phyloP scores from a whole-genome alignment of 2,329 filamentous ascomycete species.

The Botrytis cinerea region DNA sequence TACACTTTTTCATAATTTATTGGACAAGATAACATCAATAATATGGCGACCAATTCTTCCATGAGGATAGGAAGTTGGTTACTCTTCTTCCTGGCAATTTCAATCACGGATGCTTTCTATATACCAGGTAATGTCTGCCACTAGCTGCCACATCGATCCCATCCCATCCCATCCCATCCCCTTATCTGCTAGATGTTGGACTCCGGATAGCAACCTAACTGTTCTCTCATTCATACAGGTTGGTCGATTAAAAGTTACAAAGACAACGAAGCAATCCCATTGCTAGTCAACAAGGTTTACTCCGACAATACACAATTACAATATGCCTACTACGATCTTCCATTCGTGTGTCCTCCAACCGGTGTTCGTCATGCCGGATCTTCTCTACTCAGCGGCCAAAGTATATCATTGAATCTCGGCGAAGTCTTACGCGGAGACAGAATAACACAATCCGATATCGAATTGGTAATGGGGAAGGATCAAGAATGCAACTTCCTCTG shows the following conservation, averaged over 20 bases:
- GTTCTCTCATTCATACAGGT: conserved; percentile 50
- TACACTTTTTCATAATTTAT: conserved; percentile 21
- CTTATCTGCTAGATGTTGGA: background rate
- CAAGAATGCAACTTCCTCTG: conserved; percentile 73
- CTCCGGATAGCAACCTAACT: background rate
- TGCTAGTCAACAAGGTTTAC: conserved; percentile 92
- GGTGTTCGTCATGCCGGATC: conserved; percentile 65
- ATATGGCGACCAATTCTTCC: conserved; percentile 34
- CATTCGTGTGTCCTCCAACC: conserved; percentile 81
- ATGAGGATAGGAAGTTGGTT: conserved; percentile 48
- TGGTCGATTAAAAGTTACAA: conserved; percentile 82
- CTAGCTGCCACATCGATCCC: background rate
- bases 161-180: background rate
- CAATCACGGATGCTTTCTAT: conserved; percentile 70
- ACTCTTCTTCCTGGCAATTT: conserved; percentile 49
- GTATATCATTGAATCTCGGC: conserved; percentile 78
- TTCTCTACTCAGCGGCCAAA: conserved; percentile 72
- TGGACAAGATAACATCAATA: conserved; percentile 27
- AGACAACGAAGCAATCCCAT: conserved; percentile 73
- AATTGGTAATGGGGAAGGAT: conserved; percentile 75
- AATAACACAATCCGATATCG: conserved; percentile 81
- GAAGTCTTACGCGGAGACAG: conserved; percentile 86
- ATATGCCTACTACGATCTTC: conserved; percentile 86
- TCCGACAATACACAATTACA: conserved; percentile 88
- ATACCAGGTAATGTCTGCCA: conserved; percentile 68